Evolutionary conservation across 805 yeast species (phyloP).

Genomic region (Middelhovenomyces tepae): DNA sequence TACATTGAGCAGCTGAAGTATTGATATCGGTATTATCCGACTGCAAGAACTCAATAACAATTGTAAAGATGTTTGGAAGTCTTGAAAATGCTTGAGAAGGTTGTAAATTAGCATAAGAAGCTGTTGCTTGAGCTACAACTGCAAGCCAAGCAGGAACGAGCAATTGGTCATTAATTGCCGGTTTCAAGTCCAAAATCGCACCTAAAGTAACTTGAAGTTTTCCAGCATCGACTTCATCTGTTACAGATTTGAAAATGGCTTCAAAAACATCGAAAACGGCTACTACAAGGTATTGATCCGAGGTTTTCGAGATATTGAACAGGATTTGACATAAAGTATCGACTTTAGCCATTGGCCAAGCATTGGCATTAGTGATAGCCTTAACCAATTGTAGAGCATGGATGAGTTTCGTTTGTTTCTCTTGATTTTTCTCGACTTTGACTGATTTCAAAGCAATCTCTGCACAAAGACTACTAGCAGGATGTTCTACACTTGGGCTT

Average conservation of each 20-base stretch:
- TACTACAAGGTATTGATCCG: constrained; percentile 78
- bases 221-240: constrained; percentile 43
- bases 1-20: constrained; percentile 76
- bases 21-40: constrained; percentile 59
- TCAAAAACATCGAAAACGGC: constrained; percentile 79
- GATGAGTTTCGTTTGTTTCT: constrained; percentile 39
- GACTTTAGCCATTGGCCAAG: constrained; percentile 73
- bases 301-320: constrained; percentile 65
- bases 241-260: constrained; percentile 62
- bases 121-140: constrained; percentile 74
- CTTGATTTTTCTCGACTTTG: constrained; percentile 29
- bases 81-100: constrained; percentile 45
- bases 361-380: constrained; percentile 57
- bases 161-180: constrained; percentile 73
- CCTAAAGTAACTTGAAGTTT: constrained; percentile 57
- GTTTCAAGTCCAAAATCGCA: constrained; percentile 69
- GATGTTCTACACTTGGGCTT: constrained; percentile 70
- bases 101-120: constrained; percentile 45
- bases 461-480: constrained; percentile 63
- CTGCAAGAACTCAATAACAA: constrained; percentile 54
- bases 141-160: constrained; percentile 94
- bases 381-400: constrained; percentile 72
- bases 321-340: constrained; percentile 69
- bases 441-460: constrained; percentile 56
- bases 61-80: constrained; percentile 47